phyloP scores from a whole-genome alignment of 2,329 filamentous ascomycete genomes.

The Aureobasidium lini region DNA sequence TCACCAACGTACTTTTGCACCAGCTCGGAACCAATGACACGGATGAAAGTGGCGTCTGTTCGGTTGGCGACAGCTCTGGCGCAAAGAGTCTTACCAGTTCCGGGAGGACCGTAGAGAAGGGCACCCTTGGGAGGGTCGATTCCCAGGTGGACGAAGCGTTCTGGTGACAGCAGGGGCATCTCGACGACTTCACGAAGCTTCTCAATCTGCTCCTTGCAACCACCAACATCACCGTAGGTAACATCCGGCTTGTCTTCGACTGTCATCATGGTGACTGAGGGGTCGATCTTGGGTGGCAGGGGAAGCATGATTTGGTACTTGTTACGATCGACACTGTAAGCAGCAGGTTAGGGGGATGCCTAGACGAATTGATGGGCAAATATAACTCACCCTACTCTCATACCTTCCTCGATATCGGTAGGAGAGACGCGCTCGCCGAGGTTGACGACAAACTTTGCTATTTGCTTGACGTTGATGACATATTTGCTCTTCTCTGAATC shows the following conservation, averaged over 20 bases:
- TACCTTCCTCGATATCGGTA: slow-evolving; percentile 98
- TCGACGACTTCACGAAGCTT: slow-evolving; percentile 98
- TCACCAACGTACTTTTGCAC: slow-evolving; percentile 99
- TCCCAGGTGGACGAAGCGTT: slow-evolving; percentile 96
- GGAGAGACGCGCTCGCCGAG: slow-evolving; percentile 93
- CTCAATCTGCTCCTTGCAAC: slow-evolving; percentile 99
- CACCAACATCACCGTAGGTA: slow-evolving; percentile 96
- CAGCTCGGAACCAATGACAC: slow-evolving; percentile 94
- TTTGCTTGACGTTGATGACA: slow-evolving; percentile 99
- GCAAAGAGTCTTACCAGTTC: slow-evolving; percentile 98
- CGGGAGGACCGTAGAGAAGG: slow-evolving; percentile 89
- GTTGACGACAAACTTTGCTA: slow-evolving; percentile 98
- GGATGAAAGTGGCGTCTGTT: slow-evolving; percentile 97
- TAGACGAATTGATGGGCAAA: neutral
- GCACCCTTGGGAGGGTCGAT: slow-evolving; percentile 98
- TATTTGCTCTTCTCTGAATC: slow-evolving; percentile 98
- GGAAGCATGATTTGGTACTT: slow-evolving; percentile 99
- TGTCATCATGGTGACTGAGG: slow-evolving; percentile 99
- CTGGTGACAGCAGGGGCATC: slow-evolving; percentile 92
- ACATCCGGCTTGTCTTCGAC: slow-evolving; percentile 99
- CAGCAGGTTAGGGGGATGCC: neutral
- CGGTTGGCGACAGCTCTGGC: slow-evolving; percentile 94
- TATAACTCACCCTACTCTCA: slow-evolving; percentile 74
- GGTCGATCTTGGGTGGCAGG: slow-evolving; percentile 95
- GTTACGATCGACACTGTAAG: slow-evolving; percentile 73